Percentiles rank a stretch among this genome's conserved stretches.
These are phyloP conservation scores for Syncephalis fuscata DNA, from an alignment of 371 early-diverging fungal genomes.

Conservation along the genomic window DNA sequence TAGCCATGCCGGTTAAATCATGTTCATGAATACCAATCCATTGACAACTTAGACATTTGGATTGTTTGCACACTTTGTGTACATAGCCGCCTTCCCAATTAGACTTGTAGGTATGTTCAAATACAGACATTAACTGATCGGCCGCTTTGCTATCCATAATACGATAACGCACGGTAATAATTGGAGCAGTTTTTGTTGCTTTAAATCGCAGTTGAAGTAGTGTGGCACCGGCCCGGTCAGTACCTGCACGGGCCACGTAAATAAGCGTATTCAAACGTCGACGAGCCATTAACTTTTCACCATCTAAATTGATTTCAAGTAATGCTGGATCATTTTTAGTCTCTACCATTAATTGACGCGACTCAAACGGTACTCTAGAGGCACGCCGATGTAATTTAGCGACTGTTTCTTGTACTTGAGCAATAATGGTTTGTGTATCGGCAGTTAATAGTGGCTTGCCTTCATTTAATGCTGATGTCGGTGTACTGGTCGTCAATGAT, in stretches of 20 bases:
- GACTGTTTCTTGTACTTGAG: no score
- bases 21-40: slow-evolving; percentile 1
- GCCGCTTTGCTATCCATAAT: background rate
- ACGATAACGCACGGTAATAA: background rate
- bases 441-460: no score
- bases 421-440: no score
- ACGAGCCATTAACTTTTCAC: background rate
- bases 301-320: no score
- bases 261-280: background rate
- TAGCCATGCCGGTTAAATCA: background rate
- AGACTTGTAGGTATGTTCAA: background rate
- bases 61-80: slow-evolving; percentile 1
- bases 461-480: no score
- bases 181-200: background rate
- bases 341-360: no score
- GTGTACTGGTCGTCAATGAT: no score
- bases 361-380: no score
- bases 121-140: background rate
- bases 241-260: background rate
- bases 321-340: no score
- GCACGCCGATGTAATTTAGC: no score
- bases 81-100: background rate
- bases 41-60: slow-evolving; percentile 2
- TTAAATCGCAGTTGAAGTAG: background rate
- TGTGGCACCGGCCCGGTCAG: background rate